Conservation (phyloP, 805 yeast species). For the Debaryomyces prosopidis region DNA sequence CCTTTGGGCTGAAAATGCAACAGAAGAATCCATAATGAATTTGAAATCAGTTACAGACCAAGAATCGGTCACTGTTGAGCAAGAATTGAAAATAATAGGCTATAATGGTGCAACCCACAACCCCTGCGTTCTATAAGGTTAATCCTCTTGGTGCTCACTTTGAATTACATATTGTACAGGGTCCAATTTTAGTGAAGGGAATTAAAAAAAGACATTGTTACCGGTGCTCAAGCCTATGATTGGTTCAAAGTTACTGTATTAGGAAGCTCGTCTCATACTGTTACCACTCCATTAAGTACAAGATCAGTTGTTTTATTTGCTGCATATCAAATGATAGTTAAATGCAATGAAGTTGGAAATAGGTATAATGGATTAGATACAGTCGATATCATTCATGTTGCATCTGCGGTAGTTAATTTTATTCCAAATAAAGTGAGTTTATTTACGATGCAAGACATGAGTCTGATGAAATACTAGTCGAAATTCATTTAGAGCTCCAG, state of each 20-base stretch:
- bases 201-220: conserved; percentile 60
- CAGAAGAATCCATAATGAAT: conserved; percentile 44
- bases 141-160: conserved; percentile 68
- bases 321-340: conserved; percentile 55
- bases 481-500: conserved; percentile 17
- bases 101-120: conserved; percentile 49
- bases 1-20: conserved; percentile 56
- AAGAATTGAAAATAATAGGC: conserved; percentile 61
- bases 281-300: conserved; percentile 66
- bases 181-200: conserved; percentile 62
- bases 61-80: conserved; percentile 45
- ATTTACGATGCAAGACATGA: conserved; percentile 60
- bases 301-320: conserved; percentile 64
- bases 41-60: conserved; percentile 54
- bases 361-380: conserved; percentile 54
- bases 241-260: conserved; percentile 57
- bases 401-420: conserved; percentile 66
- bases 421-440: conserved; percentile 60
- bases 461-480: conserved; percentile 40
- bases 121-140: conserved; percentile 45
- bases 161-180: conserved; percentile 76
- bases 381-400: conserved; percentile 56
- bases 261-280: conserved; percentile 72
- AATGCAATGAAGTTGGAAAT: conserved; percentile 55
- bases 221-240: conserved; percentile 63